Evolutionary conservation across 164 flowering plant species (phyloP), one percentile per base, ranked within the genome.

Genomic region (Platanus orientalis): DNA sequence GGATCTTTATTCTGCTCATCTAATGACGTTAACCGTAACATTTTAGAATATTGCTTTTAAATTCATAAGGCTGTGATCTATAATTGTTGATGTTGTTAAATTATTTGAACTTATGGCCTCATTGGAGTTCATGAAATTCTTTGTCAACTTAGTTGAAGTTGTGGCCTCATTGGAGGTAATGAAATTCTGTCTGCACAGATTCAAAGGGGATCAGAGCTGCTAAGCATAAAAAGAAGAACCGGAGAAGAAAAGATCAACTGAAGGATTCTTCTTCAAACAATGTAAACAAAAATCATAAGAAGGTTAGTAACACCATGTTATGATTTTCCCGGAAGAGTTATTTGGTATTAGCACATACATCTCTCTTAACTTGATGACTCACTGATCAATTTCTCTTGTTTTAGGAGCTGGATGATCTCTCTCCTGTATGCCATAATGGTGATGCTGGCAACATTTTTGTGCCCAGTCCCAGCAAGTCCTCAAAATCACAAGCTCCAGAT

Each of bases 151-250:
- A n/a, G n/a, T n/a, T 2, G 42, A 36, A 36, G 42, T 36, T 36
- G 7, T 32, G 4, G 36, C 36, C 36, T 32, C 36, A 32, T 9
- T 44, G n/a, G n/a, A 14, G 3, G 19, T 4, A 44, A 19, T 44
- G 49, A 16, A 44, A 60, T 63, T 69, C 16, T 28, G 42, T 29
- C 44, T 60, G 4, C 23, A 50, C 84, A 89, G 98, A 84, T 70
- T 63, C 86, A 23, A 85, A 85, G 71, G 86, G 70, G 14, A 72
- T 53, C 12, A 81, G 68, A 72, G 60, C 81, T 59, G 61, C 78
- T 57, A 93, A 90, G 69, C 83, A 68, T 64, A 93, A 88, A 73
- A 93, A 89, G 84, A 93, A 90, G 73, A 82, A 83, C 56, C 68
- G 90, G 29, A 83, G 82, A 72, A 81, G 84, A 72, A 93, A 89